A percentile compares a stretch with the other conserved stretches of the same genome.
These are phyloP conservation scores for Lasiodiplodia theobromae DNA, from an alignment of 2,329 filamentous ascomycete species.

Conservation along the genomic window DNA sequence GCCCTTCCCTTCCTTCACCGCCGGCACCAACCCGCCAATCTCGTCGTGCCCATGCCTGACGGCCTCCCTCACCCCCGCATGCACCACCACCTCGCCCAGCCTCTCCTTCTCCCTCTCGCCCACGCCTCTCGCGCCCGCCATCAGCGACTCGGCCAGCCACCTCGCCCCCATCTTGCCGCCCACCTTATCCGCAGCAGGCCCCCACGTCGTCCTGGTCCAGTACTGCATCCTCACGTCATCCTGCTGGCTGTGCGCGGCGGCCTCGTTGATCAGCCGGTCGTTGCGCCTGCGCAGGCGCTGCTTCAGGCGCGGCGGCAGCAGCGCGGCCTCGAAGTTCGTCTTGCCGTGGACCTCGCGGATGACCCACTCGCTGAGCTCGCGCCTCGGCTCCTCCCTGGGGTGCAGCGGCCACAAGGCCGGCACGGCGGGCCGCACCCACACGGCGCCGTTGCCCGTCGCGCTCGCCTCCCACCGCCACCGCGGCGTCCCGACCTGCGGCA, in stretches of 20 bases:
- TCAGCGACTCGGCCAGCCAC: neutral
- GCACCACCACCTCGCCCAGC: neutral
- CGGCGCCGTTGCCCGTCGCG: conserved; percentile 1
- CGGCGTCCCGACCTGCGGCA: neutral
- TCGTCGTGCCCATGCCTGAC: neutral
- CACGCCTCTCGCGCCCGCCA: neutral
- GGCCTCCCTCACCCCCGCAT: neutral
- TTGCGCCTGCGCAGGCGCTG: neutral
- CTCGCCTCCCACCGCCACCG: conserved; percentile 2
- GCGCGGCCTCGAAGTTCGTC: conserved; percentile 12
- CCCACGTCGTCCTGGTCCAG: neutral
- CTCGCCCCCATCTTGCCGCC: neutral
- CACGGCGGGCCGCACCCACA: conserved; percentile 8
- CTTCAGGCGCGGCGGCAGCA: conserved; percentile 4
- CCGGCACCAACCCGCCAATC: neutral
- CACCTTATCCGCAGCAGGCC: neutral
- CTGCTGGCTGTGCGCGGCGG: neutral
- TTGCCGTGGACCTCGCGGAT: conserved; percentile 15
- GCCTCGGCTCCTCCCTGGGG: neutral
- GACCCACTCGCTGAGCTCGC: conserved; percentile 17
- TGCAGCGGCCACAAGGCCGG: neutral
- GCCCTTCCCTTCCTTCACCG: neutral
- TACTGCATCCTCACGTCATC: neutral
- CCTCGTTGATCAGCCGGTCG: neutral
- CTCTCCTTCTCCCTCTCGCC: neutral